Base-by-base conservation (phyloP, 768 basidiomycete genomes). In the Russula vinacea region DNA sequence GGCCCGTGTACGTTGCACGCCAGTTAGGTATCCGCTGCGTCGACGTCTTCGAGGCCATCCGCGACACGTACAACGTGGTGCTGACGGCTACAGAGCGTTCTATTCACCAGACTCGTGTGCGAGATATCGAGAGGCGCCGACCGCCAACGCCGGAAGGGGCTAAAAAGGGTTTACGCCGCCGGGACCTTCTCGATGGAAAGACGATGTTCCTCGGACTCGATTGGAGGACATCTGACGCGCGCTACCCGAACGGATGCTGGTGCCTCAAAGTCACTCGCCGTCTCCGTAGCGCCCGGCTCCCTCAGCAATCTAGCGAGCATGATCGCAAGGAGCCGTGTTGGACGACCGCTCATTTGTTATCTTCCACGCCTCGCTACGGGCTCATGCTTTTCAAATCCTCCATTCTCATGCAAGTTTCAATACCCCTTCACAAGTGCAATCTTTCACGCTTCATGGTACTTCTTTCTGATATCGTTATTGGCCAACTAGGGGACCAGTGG, bases 21-120 rank as follows among this genome's bases (percentile, higher is more conserved):
- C 56, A 74, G 24, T 72, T 71, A 47, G 80, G 81, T 14, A 75
- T 87, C 60, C 74, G 80, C 16, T 81, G 84, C 68, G 77, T 81
- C 26, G 86, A 88, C 57, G 78, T 89, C 39, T 85, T 87, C 70
- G 72, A 79, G 59, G 81, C 79, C 11, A 85, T 89, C 32, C 80
- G 83, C 69, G 77, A 81, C 49, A 73, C 78, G 6, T 83, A 80
- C 64, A 72, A 78, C 53, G 72, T 75, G 42, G 76, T 75, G 9
- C 73, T 88, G 70, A 79, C 80, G 1, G 68, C 69, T 26, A 75
- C 78, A 39, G 84, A 87, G 37, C 76, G 74, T 49, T 59, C 70
- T 47, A 70, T 70, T 35, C 40, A 69, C 68, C 59, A 67, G 64
- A 17, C 45, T 55, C 68, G 69, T 37, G 66, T 67, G 56, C 53